These are phyloP conservation scores for Teratosphaeria zuluensis DNA, from an alignment of 2,329 filamentous ascomycete genomes.

Conservation along the genomic window DNA sequence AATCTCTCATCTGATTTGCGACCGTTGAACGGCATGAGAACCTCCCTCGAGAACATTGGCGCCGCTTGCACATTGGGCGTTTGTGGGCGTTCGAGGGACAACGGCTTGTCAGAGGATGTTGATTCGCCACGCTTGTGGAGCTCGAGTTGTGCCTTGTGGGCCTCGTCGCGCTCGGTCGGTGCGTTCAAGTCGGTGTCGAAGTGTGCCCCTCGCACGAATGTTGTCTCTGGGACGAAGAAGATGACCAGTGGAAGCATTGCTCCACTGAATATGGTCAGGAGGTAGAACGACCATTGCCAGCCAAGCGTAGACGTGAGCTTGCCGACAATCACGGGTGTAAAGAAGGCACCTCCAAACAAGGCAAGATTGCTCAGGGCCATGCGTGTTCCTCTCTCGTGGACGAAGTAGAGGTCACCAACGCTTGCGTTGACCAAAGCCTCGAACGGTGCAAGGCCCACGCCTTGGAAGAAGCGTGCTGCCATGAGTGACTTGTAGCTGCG, in stretches of 20 bases:
- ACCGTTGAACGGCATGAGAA: conserved; percentile 57
- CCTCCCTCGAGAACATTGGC: conserved; percentile 13
- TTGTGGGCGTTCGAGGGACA: background rate
- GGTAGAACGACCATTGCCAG: conserved; percentile 85
- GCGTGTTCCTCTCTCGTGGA: conserved; percentile 69
- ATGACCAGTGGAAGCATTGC: conserved; percentile 60
- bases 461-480: conserved; percentile 74
- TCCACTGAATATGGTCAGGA: conserved; percentile 75
- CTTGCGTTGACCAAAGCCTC: conserved; percentile 82
- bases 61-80: background rate
- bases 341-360: conserved; percentile 62
- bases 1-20: conserved; percentile 72
- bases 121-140: background rate
- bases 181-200: conserved; percentile 60
- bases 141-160: background rate
- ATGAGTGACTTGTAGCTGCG: conserved; percentile 62
- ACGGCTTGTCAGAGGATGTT: conserved; percentile 1
- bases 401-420: conserved; percentile 83
- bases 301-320: conserved; percentile 67
- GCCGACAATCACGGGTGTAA: conserved; percentile 82
- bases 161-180: conserved; percentile 17
- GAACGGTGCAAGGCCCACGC: conserved; percentile 76
- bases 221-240: conserved; percentile 76
- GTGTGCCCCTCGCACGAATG: conserved; percentile 55
- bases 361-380: conserved; percentile 73